Percentiles rank a stretch among this genome's conserved stretches.
These are phyloP conservation scores for Marasmius fiardii DNA, from an alignment of 1,284 basidiomycete species.

Conservation along the genomic window DNA sequence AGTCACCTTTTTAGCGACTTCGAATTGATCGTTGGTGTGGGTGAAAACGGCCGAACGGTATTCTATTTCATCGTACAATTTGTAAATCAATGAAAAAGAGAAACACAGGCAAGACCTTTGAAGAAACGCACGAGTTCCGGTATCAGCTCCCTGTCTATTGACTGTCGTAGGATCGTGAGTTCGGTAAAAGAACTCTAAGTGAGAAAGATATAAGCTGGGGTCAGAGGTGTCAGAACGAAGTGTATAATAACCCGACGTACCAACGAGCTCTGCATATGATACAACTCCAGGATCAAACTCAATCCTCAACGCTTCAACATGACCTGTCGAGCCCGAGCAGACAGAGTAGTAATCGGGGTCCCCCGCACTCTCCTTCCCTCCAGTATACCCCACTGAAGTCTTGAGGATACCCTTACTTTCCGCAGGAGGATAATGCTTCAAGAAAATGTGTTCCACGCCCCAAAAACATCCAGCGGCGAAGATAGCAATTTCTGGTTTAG, in stretches of 20 bases:
- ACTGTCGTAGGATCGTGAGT: slow-evolving; percentile 92
- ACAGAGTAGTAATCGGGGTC: slow-evolving; percentile 76
- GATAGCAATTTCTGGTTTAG: slow-evolving; percentile 54
- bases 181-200: slow-evolving; percentile 92
- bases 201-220: no score
- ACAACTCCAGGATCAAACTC: slow-evolving; percentile 82
- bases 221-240: no score
- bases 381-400: slow-evolving; percentile 80
- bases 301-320: slow-evolving; percentile 88
- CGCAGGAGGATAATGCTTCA: slow-evolving; percentile 72
- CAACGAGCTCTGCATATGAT: slow-evolving; percentile 80
- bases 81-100: no score
- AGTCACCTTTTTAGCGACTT: slow-evolving; percentile 77
- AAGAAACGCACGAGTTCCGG: slow-evolving; percentile 66
- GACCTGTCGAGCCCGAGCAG: slow-evolving; percentile 81
- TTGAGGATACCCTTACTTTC: slow-evolving; percentile 67
- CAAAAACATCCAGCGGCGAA: slow-evolving; percentile 84
- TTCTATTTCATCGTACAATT: slow-evolving; percentile 49
- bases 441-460: slow-evolving; percentile 86
- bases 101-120: background rate
- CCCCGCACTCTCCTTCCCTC: slow-evolving; percentile 53
- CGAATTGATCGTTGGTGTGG: slow-evolving; percentile 71
- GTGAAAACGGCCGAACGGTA: slow-evolving; percentile 95
- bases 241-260: no score
- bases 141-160: slow-evolving; percentile 76